phyloP scores from a whole-genome alignment of 192 early-diverging fungal species.

The Entrophospora sp. region DNA sequence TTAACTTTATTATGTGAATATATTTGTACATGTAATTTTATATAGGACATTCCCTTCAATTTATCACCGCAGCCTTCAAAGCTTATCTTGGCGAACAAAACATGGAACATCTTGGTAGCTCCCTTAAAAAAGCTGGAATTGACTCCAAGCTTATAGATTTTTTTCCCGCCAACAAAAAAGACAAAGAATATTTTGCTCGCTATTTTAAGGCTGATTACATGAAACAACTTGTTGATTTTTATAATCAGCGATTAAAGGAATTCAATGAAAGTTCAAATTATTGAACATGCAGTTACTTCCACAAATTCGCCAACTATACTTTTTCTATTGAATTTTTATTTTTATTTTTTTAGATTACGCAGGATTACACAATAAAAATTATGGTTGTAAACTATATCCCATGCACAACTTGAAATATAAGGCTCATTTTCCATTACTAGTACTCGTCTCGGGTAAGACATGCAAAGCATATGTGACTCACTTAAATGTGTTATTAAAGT shows the following conservation, averaged over 20 bases:
- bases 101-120: slow-evolving; percentile 66
- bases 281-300: no score
- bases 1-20: neutral
- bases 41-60: slow-evolving; percentile 68
- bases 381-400: no score
- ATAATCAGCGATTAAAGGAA: slow-evolving; percentile 63
- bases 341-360: no score
- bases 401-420: no score
- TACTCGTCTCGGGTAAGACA: no score
- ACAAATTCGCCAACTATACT: no score
- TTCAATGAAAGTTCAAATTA: slow-evolving; percentile 55
- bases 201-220: slow-evolving; percentile 92
- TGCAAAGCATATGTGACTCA: no score
- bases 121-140: slow-evolving; percentile 61
- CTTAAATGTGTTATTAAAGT: no score
- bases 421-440: no score
- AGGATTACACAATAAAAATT: no score
- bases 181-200: slow-evolving; percentile 76
- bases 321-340: no score
- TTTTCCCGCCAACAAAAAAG: slow-evolving; percentile 86
- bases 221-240: slow-evolving; percentile 77
- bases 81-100: slow-evolving; percentile 68
- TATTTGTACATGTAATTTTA: neutral
- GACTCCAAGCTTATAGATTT: slow-evolving; percentile 74
- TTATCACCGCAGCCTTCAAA: slow-evolving; percentile 76